Conservation (phyloP, 169 alveolate genomes). For the Theileria parva region DNA sequence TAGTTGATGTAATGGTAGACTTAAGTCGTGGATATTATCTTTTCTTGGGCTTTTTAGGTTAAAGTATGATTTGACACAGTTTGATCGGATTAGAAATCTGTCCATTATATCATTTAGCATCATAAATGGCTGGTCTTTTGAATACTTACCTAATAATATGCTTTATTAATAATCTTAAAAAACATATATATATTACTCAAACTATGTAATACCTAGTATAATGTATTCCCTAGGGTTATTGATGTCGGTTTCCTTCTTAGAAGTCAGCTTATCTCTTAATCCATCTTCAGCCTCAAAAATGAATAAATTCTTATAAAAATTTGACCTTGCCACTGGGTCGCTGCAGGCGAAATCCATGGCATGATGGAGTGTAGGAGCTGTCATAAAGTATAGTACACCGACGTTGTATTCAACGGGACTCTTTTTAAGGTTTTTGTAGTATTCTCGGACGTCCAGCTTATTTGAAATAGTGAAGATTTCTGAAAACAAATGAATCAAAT, state of each 20-base stretch:
- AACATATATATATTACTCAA: not conserved
- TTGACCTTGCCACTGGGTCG: conserved; percentile 65
- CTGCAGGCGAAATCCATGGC: conserved; percentile 53
- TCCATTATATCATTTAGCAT: conserved; percentile 50
- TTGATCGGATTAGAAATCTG: conserved; percentile 64
- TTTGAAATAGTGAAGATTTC: conserved; percentile 42
- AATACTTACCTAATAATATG: conserved; percentile 3
- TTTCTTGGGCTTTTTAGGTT: conserved; percentile 47
- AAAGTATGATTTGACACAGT: conserved; percentile 61
- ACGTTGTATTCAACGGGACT: conserved; percentile 52
- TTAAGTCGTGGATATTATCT: conserved; percentile 53
- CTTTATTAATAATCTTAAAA: not conserved
- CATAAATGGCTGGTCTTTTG: conserved; percentile 3
- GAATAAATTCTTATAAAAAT: conserved; percentile 46
- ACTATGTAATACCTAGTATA: conserved; percentile 30
- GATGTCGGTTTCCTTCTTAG: conserved; percentile 23
- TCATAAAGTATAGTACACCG: conserved; percentile 50
- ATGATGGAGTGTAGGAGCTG: conserved; percentile 68
- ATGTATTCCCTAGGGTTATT: conserved; percentile 57
- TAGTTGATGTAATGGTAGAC: conserved; percentile 50
- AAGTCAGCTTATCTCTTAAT: conserved; percentile 26
- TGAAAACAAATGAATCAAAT: not conserved
- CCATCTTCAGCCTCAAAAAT: conserved; percentile 61
- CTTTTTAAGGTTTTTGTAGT: not conserved
- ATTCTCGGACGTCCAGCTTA: conserved; percentile 9